Evolutionary conservation across 1,284 basidiomycete species (phyloP).

Genomic region (Gymnopus androsaceus): DNA sequence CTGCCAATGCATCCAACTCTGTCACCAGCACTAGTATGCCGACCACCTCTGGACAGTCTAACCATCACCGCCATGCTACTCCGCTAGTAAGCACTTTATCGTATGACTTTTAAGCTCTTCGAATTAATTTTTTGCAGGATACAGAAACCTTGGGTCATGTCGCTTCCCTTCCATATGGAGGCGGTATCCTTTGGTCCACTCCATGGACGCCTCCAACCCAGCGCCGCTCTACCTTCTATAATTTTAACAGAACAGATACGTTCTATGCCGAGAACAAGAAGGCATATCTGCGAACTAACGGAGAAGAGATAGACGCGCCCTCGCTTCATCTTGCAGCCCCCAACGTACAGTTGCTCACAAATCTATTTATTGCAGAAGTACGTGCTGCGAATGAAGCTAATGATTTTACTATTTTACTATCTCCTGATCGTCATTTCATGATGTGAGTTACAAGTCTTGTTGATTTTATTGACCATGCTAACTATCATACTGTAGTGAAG

Average conservation of each 20-base stretch:
- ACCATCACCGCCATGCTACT: no score
- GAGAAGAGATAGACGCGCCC: not conserved
- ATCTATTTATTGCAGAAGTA: not conserved
- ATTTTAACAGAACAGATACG: not conserved
- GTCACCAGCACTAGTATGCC: no score
- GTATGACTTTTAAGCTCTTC: no score
- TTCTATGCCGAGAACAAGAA: not conserved
- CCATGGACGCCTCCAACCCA: not conserved
- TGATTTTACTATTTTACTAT: not conserved
- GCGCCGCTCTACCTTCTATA: not conserved
- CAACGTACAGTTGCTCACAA: not conserved
- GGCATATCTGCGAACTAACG: not conserved
- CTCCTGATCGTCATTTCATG: not conserved
- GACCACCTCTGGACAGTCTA: no score
- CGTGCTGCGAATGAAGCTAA: not conserved
- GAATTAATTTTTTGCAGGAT: no score
- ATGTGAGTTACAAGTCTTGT: no score
- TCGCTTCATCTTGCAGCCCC: not conserved
- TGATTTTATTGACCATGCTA: no score
- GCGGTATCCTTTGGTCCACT: not conserved
- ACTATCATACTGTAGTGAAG: no score
- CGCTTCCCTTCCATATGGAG: not conserved
- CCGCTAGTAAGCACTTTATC: no score
- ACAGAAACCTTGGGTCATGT: no score
- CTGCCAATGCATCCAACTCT: no score